phyloP scores from a whole-genome alignment of 495 filamentous ascomycete genomes.

The Hypoxylon lenormandii region DNA sequence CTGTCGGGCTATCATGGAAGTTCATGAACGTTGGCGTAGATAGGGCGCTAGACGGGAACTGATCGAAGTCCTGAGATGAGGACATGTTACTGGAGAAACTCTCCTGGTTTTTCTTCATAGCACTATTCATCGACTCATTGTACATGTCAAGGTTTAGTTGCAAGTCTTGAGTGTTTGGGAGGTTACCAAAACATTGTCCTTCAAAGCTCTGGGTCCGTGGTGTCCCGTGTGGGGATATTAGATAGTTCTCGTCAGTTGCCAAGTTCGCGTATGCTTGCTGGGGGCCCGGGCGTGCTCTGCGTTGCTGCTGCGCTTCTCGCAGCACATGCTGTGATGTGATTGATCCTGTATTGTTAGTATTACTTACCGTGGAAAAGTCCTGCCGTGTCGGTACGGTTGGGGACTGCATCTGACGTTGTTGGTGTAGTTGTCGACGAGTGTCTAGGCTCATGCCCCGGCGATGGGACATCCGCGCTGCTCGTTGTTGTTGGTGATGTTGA shows the following conservation, averaged over 20 bases:
- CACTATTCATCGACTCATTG: conserved; percentile 55
- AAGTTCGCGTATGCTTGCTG: conserved; percentile 55
- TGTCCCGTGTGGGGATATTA: conserved; percentile 62
- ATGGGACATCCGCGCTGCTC: conserved; percentile 66
- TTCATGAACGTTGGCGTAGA: conserved; percentile 62
- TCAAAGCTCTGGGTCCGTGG: conserved; percentile 61
- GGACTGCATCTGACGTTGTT: conserved; percentile 52
- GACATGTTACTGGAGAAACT: conserved; percentile 50
- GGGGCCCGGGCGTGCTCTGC: conserved; percentile 71
- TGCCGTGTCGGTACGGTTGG: conserved; percentile 61
- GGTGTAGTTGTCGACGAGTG: conserved; percentile 64
- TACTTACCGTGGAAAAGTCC: conserved; percentile 68
- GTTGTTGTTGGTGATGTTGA: conserved; percentile 58
- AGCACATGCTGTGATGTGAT: conserved; percentile 68
- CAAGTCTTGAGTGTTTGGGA: conserved; percentile 51
- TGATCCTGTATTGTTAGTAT: conserved; percentile 70
- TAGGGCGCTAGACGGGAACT: conserved; percentile 56
- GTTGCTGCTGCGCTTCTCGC: conserved; percentile 82
- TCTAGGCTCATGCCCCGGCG: conserved; percentile 84
- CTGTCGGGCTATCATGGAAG: conserved; percentile 58
- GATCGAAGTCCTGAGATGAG: conserved; percentile 54
- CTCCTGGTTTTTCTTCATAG: conserved; percentile 59
- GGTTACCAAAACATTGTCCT: conserved; percentile 46
- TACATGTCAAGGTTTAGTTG: conserved; percentile 57
- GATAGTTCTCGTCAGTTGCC: conserved; percentile 55